phyloP scores from a whole-genome alignment of 2,329 filamentous ascomycete genomes.

The Metarhizium guizhouense region DNA sequence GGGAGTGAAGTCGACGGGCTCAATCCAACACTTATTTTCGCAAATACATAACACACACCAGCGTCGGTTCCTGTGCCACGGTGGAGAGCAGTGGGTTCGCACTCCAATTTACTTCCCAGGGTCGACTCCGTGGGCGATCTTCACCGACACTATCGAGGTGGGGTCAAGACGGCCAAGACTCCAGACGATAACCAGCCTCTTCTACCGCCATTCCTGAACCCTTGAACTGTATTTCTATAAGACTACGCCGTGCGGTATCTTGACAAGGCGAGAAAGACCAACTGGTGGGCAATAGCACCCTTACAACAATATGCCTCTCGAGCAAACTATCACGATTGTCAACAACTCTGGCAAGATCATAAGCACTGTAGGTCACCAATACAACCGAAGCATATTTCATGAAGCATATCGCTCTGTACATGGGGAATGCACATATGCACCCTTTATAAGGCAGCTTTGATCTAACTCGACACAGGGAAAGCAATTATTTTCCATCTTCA shows the following conservation, averaged over 20 bases:
- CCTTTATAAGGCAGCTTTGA: neutral
- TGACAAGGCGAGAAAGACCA: neutral
- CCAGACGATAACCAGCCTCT: neutral
- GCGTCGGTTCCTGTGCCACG: conserved; percentile 4
- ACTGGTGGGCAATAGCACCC: neutral
- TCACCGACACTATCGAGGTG: conserved; percentile 10
- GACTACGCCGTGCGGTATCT: neutral
- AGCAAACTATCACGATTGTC: conserved; percentile 78
- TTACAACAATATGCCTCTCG: conserved; percentile 28
- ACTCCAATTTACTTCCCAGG: conserved; percentile 7
- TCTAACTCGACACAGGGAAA: conserved; percentile 56
- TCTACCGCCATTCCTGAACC: neutral
- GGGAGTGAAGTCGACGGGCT: neutral
- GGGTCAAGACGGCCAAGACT: neutral
- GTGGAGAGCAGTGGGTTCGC: conserved; percentile 7
- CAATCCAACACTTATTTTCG: neutral
- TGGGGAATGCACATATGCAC: neutral
- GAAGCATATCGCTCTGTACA: neutral
- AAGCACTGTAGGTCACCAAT: conserved; percentile 59
- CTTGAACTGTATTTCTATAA: neutral
- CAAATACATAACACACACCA: neutral
- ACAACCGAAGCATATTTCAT: neutral
- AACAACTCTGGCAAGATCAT: conserved; percentile 88
- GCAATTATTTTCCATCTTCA: conserved; percentile 82
- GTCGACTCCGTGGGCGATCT: conserved; percentile 5